Conservation (phyloP, 2,329 filamentous ascomycete species). For the Juglanconis sp. region DNA sequence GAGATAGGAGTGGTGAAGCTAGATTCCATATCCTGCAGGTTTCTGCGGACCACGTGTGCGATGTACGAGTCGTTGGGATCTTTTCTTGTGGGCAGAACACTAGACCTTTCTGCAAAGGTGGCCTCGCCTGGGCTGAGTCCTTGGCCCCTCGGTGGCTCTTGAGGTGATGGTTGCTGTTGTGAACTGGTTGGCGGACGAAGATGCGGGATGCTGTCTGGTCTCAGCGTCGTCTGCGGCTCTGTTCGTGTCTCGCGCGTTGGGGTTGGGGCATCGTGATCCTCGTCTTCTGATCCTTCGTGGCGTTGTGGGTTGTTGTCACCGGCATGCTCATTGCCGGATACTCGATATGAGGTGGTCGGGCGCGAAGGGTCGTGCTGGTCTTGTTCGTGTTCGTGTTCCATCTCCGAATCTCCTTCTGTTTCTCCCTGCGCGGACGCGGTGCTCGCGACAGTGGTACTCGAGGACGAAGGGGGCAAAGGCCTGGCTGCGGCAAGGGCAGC, state of each 20-base stretch:
- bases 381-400: slow-evolving; percentile 2
- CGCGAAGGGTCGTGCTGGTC: slow-evolving; percentile 3
- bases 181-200: slow-evolving; percentile 5
- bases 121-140: slow-evolving; percentile 27
- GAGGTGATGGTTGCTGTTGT: neutral
- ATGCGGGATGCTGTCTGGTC: slow-evolving; percentile 7
- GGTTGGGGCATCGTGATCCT: slow-evolving; percentile 9
- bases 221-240: slow-evolving; percentile 6
- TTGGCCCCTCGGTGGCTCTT: neutral
- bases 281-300: neutral
- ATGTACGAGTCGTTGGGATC: slow-evolving; percentile 44
- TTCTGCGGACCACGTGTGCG: slow-evolving; percentile 51
- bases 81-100: slow-evolving; percentile 27
- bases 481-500: slow-evolving; percentile 9
- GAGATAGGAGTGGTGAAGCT: slow-evolving; percentile 60
- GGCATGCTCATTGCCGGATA: neutral
- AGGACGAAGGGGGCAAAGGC: slow-evolving; percentile 14
- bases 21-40: slow-evolving; percentile 63
- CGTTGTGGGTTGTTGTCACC: neutral
- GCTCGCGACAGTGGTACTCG: slow-evolving; percentile 4
- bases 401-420: neutral
- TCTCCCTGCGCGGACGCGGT: neutral
- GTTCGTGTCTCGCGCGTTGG: slow-evolving; percentile 5
- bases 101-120: slow-evolving; percentile 41
- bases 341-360: slow-evolving; percentile 12